Evolutionary conservation across 2,329 filamentous ascomycete genomes (phyloP).

Genomic region (Claviceps lovelessii): DNA sequence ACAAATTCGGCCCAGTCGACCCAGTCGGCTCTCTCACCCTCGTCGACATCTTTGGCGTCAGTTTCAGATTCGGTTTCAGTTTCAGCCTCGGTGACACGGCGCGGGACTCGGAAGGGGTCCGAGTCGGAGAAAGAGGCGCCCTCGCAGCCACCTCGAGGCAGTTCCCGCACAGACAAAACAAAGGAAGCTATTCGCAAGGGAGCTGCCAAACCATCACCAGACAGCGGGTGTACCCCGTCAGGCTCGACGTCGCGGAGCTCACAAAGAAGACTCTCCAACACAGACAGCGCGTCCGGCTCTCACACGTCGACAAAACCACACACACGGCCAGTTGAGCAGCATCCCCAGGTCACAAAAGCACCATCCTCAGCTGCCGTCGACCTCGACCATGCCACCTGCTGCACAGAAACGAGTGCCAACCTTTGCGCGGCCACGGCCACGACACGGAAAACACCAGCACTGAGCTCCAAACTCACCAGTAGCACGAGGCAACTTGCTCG

Average conservation of each 20-base stretch:
- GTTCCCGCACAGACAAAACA: neutral
- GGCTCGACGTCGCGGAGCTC: slow-evolving; percentile 26
- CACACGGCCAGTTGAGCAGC: slow-evolving; percentile 19
- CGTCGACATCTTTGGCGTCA: neutral
- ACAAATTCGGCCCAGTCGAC: neutral
- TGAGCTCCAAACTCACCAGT: neutral
- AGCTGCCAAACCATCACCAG: slow-evolving; percentile 19
- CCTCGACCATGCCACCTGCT: slow-evolving; percentile 5
- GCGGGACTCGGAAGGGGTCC: slow-evolving; percentile 5
- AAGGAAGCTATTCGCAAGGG: slow-evolving; percentile 7
- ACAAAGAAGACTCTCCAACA: slow-evolving; percentile 35
- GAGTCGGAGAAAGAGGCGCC: slow-evolving; percentile 24
- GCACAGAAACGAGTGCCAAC: slow-evolving; percentile 8
- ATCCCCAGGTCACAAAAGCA: neutral
- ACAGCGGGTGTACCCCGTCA: slow-evolving; percentile 37
- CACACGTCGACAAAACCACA: slow-evolving; percentile 43
- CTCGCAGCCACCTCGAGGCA: neutral
- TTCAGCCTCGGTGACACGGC: neutral
- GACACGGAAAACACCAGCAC: neutral
- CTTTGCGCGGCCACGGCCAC: neutral
- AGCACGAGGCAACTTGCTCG: neutral
- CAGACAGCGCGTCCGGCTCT: slow-evolving; percentile 48
- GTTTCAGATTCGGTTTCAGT: neutral
- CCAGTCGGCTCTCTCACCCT: neutral
- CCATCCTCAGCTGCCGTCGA: neutral